Conservation (phyloP, 352 stramenopile genomes). For the Phytophthora fragariae region DNA sequence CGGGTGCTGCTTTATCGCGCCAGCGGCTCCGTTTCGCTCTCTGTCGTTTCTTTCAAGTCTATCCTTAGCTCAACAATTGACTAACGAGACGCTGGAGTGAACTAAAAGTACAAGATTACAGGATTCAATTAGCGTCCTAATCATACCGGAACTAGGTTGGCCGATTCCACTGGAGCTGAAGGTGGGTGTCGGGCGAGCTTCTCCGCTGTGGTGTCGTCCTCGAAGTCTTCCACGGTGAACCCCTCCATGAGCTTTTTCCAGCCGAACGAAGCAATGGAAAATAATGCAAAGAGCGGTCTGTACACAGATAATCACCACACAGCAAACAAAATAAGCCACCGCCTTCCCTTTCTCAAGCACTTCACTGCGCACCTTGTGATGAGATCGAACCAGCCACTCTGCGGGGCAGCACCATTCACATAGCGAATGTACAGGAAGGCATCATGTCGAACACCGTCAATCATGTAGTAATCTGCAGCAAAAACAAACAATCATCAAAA, state of each 20-base stretch:
- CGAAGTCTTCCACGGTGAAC: constrained; percentile 51
- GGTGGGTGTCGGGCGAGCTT: constrained; percentile 20
- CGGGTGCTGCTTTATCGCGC: not conserved
- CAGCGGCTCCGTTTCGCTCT: constrained; percentile 22
- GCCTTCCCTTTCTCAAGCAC: not conserved
- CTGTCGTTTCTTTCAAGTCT: constrained; percentile 29
- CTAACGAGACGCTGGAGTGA: not conserved
- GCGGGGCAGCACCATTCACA: constrained; percentile 76
- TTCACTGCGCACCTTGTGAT: constrained; percentile 53
- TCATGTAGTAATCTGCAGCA: constrained; percentile 87
- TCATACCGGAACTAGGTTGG: constrained; percentile 39
- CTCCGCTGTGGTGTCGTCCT: constrained; percentile 25
- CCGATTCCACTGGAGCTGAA: constrained; percentile 22
- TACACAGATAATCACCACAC: constrained; percentile 6
- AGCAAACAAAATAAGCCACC: constrained; percentile 11
- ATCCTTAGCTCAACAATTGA: constrained; percentile 24
- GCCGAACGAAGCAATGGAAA: constrained; percentile 71
- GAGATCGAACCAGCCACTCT: constrained; percentile 72
- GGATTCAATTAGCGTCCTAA: constrained; percentile 22
- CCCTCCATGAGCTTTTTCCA: constrained; percentile 70
- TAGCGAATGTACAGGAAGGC: constrained; percentile 90
- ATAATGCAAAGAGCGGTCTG: constrained; percentile 63
- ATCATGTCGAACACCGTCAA: constrained; percentile 80
- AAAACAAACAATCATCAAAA: not conserved
- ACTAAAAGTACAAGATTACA: constrained; percentile 8